These are phyloP conservation scores for Auricularia cornea DNA, from an alignment of 768 basidiomycete species.

Conservation along the genomic window DNA sequence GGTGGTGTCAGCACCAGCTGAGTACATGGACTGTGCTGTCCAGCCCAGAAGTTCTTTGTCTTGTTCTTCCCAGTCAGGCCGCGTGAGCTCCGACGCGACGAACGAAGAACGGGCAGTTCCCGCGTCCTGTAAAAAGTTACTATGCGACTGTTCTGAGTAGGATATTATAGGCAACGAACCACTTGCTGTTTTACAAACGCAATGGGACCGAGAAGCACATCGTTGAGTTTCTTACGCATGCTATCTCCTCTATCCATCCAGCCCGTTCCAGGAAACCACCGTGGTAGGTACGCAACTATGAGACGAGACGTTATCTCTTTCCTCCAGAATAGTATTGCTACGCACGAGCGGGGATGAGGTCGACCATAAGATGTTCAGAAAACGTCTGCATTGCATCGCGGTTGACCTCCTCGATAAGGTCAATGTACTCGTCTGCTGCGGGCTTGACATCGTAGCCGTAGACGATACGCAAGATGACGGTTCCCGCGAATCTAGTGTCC, in stretches of 20 bases:
- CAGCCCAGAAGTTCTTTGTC: neutral
- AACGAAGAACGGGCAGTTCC: neutral
- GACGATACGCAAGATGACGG: constrained; percentile 5
- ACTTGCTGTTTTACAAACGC: constrained; percentile 1
- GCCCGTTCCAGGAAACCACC: constrained; percentile 5
- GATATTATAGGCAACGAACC: neutral
- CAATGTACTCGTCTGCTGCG: neutral
- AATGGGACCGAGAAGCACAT: neutral
- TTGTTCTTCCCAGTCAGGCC: neutral
- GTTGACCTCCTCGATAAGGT: neutral
- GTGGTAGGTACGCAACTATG: neutral
- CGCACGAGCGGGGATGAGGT: neutral
- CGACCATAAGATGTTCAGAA: neutral
- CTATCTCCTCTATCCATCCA: neutral
- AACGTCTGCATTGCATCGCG: neutral
- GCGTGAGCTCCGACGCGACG: neutral
- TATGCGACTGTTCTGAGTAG: neutral
- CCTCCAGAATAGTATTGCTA: neutral
- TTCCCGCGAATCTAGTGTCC: neutral
- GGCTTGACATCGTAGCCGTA: constrained; percentile 9
- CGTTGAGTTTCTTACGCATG: neutral
- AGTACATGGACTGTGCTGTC: neutral
- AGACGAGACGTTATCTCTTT: neutral
- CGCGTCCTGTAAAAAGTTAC: too few species aligned
- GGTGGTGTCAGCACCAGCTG: constrained; percentile 10